phyloP scores from a whole-genome alignment of 2,329 filamentous ascomycete species.

The Aureobasidium sp. region DNA sequence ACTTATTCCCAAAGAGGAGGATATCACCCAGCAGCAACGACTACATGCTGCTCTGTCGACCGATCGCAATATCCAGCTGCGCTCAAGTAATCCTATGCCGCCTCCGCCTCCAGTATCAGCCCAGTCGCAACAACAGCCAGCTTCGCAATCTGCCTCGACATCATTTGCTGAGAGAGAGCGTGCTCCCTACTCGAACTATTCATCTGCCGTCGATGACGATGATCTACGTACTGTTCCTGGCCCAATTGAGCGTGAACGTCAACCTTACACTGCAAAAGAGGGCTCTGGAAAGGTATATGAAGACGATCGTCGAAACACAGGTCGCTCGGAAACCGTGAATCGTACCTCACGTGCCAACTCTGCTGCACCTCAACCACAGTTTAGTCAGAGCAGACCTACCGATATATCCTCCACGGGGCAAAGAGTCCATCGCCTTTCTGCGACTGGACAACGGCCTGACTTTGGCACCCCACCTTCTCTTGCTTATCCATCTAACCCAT shows the following conservation, averaged over 20 bases:
- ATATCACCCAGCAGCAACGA: slow-evolving; percentile 50
- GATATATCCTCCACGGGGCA: slow-evolving; percentile 12
- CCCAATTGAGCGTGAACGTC: slow-evolving; percentile 56
- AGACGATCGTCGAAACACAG: slow-evolving; percentile 23
- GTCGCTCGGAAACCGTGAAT: slow-evolving; percentile 6
- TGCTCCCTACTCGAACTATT: slow-evolving; percentile 31
- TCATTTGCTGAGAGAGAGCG: slow-evolving; percentile 32
- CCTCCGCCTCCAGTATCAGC: slow-evolving; percentile 20
- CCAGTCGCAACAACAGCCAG: slow-evolving; percentile 6
- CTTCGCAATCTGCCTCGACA: slow-evolving; percentile 7
- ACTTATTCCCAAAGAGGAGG: slow-evolving; percentile 56
- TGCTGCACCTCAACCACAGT: slow-evolving; percentile 10
- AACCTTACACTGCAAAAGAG: slow-evolving; percentile 54
- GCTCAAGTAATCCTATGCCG: slow-evolving; percentile 27
- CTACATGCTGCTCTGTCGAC: slow-evolving; percentile 53
- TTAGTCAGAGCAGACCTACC: slow-evolving; percentile 9
- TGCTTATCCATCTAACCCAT: slow-evolving; percentile 13
- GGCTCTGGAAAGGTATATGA: slow-evolving; percentile 52
- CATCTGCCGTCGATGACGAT: slow-evolving; percentile 26
- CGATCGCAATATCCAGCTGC: slow-evolving; percentile 42
- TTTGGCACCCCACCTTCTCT: neutral
- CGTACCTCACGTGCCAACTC: slow-evolving; percentile 15
- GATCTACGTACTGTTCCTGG: slow-evolving; percentile 34
- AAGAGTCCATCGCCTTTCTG: slow-evolving; percentile 14
- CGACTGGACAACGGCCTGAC: neutral